Conservation (phyloP, 2,329 filamentous ascomycete genomes). For the Dothideomycetes sp. region DNA sequence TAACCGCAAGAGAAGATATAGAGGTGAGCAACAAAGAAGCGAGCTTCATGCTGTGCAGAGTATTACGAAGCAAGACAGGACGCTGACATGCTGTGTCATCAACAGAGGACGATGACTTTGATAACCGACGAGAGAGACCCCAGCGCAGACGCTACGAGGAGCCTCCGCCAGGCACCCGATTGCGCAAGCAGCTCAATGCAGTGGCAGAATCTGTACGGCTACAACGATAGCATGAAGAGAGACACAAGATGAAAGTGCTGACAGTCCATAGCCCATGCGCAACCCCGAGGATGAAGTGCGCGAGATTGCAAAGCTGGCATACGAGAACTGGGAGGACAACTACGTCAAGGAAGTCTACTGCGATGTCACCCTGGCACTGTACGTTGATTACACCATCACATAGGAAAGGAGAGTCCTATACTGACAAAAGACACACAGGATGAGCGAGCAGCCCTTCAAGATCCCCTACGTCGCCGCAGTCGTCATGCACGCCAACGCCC, state of each 20-base stretch:
- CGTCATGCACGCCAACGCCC: slow-evolving; percentile 65
- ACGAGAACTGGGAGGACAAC: slow-evolving; percentile 77
- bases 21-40: slow-evolving; percentile 46
- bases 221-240: background rate
- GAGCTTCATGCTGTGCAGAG: background rate
- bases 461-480: slow-evolving; percentile 88
- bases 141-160: slow-evolving; percentile 66
- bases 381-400: no score
- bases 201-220: slow-evolving; percentile 53
- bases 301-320: slow-evolving; percentile 62
- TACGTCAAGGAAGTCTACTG: slow-evolving; percentile 64
- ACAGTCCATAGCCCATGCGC: slow-evolving; percentile 48
- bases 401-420: no score
- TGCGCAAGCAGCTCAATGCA: slow-evolving; percentile 67
- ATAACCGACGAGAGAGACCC: slow-evolving; percentile 61
- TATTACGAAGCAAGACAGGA: background rate
- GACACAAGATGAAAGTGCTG: background rate
- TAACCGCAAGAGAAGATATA: slow-evolving; percentile 65
- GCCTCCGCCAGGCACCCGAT: slow-evolving; percentile 49
- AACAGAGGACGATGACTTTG: slow-evolving; percentile 65
- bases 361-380: slow-evolving; percentile 62
- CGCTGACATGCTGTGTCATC: no score
- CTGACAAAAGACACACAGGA: slow-evolving; percentile 13
- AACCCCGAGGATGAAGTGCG: slow-evolving; percentile 69
- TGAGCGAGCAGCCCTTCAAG: slow-evolving; percentile 89